phyloP scores from a whole-genome alignment of 2,329 filamentous ascomycete species.

The Alternaria sp. region DNA sequence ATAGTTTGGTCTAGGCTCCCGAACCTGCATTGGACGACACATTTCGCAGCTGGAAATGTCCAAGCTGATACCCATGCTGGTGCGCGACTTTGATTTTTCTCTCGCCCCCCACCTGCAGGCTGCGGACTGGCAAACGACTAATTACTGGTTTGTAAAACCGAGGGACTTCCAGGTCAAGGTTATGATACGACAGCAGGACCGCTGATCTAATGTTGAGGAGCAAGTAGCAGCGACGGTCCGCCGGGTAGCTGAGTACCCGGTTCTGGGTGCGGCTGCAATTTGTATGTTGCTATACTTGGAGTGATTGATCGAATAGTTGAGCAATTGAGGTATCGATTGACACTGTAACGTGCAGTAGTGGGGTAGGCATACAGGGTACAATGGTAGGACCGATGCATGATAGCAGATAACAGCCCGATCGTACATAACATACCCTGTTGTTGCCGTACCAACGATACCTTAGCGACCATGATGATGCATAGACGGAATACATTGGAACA shows the following conservation, averaged over 20 bases:
- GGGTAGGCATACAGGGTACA: not conserved
- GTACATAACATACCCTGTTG: not conserved
- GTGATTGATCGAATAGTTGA: not conserved
- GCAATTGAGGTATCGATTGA: not conserved
- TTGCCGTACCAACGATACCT: not conserved
- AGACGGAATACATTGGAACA: not conserved
- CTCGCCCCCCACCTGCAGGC: slow-evolving; percentile 14
- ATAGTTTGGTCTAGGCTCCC: slow-evolving; percentile 28
- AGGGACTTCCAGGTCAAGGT: slow-evolving; percentile 16
- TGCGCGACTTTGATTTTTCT: slow-evolving; percentile 26
- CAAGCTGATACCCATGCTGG: slow-evolving; percentile 20
- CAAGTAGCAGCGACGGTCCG: not conserved
- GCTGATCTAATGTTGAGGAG: not conserved
- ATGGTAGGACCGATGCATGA: not conserved
- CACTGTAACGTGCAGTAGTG: slow-evolving; percentile 1
- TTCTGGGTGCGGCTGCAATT: not conserved
- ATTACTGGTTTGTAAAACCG: slow-evolving; percentile 28
- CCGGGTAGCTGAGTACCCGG: slow-evolving; percentile 3
- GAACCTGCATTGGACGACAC: slow-evolving; percentile 31
- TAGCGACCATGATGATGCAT: slow-evolving; percentile 1
- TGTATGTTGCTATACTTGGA: slow-evolving; percentile 6
- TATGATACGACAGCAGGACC: not conserved
- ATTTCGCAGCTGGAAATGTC: slow-evolving; percentile 22
- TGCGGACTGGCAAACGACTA: slow-evolving; percentile 19
- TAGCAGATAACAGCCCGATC: slow-evolving; percentile 3